These are phyloP conservation scores for Lanmaoa pseudosensibilis DNA, from an alignment of 768 basidiomycete species.

Conservation along the genomic window DNA sequence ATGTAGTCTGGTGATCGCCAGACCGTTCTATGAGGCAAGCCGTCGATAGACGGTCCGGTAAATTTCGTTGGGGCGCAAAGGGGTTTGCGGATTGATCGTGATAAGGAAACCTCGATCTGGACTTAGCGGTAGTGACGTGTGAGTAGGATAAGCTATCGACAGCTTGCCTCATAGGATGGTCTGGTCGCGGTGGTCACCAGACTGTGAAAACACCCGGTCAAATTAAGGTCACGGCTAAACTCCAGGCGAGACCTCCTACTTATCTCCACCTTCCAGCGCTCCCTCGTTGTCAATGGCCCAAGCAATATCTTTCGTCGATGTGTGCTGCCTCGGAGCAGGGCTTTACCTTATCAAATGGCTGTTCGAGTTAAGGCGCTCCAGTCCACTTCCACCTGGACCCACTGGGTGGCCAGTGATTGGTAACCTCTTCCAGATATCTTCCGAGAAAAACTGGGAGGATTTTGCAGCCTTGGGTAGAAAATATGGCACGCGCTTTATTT, in stretches of 20 bases:
- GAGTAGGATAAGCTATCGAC: no score
- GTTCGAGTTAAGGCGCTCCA: not conserved
- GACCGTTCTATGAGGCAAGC: no score
- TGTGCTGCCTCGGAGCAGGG: constrained; percentile 19
- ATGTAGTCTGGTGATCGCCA: no score
- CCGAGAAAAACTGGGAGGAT: constrained; percentile 49
- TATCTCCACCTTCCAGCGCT: not conserved
- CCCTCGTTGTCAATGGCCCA: not conserved
- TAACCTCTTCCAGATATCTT: constrained; percentile 54
- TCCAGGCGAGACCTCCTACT: no score
- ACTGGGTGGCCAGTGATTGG: constrained; percentile 45
- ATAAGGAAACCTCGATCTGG: no score
- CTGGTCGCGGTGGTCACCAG: no score
- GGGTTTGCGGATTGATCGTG: no score
- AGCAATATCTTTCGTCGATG: not conserved
- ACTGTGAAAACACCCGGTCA: no score
- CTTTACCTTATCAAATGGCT: constrained; percentile 4
- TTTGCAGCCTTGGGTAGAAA: constrained; percentile 28
- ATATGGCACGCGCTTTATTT: constrained; percentile 41
- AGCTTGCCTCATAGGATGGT: no score
- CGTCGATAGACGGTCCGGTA: not conserved
- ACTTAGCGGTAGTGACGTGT: no score
- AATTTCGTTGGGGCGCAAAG: no score
- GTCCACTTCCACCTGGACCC: not conserved
- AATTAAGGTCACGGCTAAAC: no score